Conservation (phyloP, 148 eudicot genomes). For the Rhododendron kiyosumense region DNA sequence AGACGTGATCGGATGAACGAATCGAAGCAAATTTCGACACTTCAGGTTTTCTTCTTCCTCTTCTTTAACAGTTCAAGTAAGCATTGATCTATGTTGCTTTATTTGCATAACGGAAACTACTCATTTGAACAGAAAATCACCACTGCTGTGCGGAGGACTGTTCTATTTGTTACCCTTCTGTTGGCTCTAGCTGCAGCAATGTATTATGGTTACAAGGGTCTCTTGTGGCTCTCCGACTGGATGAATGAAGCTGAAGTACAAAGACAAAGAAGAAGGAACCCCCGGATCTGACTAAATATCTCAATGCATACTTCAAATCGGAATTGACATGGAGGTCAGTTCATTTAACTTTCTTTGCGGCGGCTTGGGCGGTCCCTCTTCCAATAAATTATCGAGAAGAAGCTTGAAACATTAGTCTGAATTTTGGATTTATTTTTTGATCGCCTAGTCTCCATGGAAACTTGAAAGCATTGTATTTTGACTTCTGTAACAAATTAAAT, state of each 20-base stretch:
- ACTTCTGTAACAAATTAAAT: background rate
- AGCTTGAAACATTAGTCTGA: background rate
- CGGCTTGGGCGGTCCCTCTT: background rate
- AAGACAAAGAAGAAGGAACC: slow-evolving; percentile 42
- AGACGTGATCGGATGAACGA: slow-evolving; percentile 51
- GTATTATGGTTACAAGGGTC: slow-evolving; percentile 74
- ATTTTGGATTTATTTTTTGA: background rate
- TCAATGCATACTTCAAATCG: background rate
- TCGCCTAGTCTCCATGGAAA: background rate
- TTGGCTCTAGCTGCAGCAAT: slow-evolving; percentile 33
- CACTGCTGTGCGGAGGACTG: slow-evolving; percentile 25
- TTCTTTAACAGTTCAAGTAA: background rate
- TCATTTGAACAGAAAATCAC: slow-evolving; percentile 48
- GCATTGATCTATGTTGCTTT: background rate
- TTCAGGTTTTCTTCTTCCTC: slow-evolving; percentile 42
- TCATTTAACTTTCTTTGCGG: background rate
- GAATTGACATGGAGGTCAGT: background rate
- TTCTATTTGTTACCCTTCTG: slow-evolving; percentile 35
- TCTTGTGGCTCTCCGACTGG: slow-evolving; percentile 68
- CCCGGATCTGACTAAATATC: slow-evolving; percentile 23
- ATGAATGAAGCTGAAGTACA: slow-evolving; percentile 78
- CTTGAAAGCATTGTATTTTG: background rate
- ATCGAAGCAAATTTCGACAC: slow-evolving; percentile 39
- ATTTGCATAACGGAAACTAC: slow-evolving; percentile 6
- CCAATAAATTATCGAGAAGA: background rate